Evolutionary conservation across 2,329 filamentous ascomycete species (phyloP).

Genomic region (Chrysoporthe puriensis): DNA sequence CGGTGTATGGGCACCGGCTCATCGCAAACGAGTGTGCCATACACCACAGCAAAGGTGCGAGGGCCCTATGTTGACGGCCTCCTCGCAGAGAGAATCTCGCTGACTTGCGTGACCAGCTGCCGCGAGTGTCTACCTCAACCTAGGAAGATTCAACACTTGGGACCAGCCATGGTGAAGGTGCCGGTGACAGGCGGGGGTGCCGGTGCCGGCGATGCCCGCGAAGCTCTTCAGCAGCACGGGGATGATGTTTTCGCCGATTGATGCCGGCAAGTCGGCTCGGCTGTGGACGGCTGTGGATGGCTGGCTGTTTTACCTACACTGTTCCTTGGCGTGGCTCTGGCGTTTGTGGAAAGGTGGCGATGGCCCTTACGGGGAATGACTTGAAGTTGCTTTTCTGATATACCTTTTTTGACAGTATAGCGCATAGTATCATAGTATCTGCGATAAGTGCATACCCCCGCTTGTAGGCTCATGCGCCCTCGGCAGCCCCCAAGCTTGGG

Average conservation of each 20-base stretch:
- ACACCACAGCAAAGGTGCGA: conserved; percentile 11
- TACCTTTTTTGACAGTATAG: conserved; percentile 1
- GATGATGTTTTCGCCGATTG: neutral
- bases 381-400: conserved; percentile 11
- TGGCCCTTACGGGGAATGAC: neutral
- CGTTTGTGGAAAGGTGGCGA: neutral
- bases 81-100: conserved; percentile 3
- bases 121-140: conserved; percentile 16
- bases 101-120: conserved; percentile 6
- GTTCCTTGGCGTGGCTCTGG: neutral
- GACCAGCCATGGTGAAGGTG: conserved; percentile 18
- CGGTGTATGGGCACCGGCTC: conserved; percentile 23
- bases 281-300: neutral
- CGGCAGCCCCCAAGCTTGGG: neutral
- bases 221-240: neutral
- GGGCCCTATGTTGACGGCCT: neutral
- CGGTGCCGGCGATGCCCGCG: neutral
- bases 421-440: neutral
- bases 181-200: neutral
- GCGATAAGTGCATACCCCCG: neutral
- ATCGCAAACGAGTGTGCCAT: conserved; percentile 20
- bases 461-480: neutral
- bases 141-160: conserved; percentile 25
- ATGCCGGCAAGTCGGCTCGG: neutral
- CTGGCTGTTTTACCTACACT: neutral